Base-by-base conservation (phyloP, 2,329 filamentous ascomycete species). In the Fusarium napiforme region DNA sequence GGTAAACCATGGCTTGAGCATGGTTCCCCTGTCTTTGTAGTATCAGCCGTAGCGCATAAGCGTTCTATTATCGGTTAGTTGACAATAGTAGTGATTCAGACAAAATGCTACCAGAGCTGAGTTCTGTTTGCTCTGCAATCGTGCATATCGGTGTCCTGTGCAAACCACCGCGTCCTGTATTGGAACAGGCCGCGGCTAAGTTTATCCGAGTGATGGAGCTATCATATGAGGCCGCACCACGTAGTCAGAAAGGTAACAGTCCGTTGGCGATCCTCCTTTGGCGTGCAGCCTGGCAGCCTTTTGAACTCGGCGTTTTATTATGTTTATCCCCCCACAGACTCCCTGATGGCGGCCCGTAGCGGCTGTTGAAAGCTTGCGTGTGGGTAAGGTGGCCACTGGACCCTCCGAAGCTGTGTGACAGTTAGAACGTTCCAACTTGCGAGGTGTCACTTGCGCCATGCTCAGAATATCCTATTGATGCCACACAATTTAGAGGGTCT, bases 1-100 rank as follows among this genome's bases (percentile, higher is more conserved):
- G 79, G 80, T 72, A 81, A 81, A 76, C 76, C 75, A 70, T 78
- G 76, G 75, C 74, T 75, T 66, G 72, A 74, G 73, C 79, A 75
- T 78, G 79, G 78, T 62, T 73, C 78, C 78, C 77, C 71, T 78
- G 76, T 78, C 75, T 68, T 70, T 58, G 72, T 74, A 64, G 55
- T 58, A 67, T 76, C 63, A 63, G 61, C 65, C 53, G 45, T 61
- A 62, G 61, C 55, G 65, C 64, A 49, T 21, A 63, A 60, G 42
- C 63, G 43, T 58, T 47, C 34, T 60, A 43, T 34, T 53, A 28
- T 67, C 49, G 50, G 40, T 30, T 53, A 23, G 55, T 40, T 57
- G 28, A 18, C 39, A 37, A 47, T 42, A 32, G 28, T 32, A 32
- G 28, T 32, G 16, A 52, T 32, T 53, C 43, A 43, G 45, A n/a